Percentiles rank a stretch among this genome's conserved stretches.
Conservation (phyloP, 768 basidiomycete genomes). For the Rhizopogon sp. region DNA sequence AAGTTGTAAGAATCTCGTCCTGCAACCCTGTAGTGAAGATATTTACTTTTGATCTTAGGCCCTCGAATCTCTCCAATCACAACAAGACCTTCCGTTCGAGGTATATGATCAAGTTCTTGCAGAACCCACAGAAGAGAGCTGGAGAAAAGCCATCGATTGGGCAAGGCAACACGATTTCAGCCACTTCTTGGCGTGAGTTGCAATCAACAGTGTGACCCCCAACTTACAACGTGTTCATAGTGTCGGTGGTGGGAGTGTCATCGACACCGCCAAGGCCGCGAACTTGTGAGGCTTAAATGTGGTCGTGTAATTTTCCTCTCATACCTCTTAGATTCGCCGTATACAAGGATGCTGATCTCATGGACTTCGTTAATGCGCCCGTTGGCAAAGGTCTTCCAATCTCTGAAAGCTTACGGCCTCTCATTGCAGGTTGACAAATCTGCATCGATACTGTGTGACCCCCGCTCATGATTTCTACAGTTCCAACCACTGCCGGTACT, state of each 20-base stretch:
- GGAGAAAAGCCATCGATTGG: slow-evolving; percentile 86
- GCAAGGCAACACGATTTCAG: slow-evolving; percentile 83
- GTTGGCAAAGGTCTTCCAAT: slow-evolving; percentile 90
- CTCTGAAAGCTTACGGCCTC: slow-evolving; percentile 63
- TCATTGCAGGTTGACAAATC: slow-evolving; percentile 64
- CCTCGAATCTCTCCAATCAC: slow-evolving; percentile 72
- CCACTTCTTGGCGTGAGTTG: slow-evolving; percentile 82
- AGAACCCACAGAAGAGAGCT: slow-evolving; percentile 91
- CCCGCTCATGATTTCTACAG: slow-evolving; percentile 22
- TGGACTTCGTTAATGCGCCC: slow-evolving; percentile 97
- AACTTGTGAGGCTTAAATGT: slow-evolving; percentile 55
- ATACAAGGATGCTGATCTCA: slow-evolving; percentile 87
- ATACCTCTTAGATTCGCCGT: slow-evolving; percentile 62
- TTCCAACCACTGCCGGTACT: slow-evolving; percentile 80
- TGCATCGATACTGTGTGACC: background rate
- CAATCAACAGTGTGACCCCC: background rate
- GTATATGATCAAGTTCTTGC: slow-evolving; percentile 78
- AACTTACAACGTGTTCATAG: slow-evolving; percentile 29
- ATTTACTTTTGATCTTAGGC: slow-evolving; percentile 39
- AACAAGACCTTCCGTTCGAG: slow-evolving; percentile 73
- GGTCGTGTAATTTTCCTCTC: background rate
- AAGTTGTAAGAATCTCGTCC: slow-evolving; percentile 49
- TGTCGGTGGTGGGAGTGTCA: slow-evolving; percentile 90
- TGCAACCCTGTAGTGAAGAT: background rate
- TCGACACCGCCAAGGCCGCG: slow-evolving; percentile 94